Base-by-base conservation (phyloP, 345 rosid genomes). In the Ailanthus altissimus region DNA sequence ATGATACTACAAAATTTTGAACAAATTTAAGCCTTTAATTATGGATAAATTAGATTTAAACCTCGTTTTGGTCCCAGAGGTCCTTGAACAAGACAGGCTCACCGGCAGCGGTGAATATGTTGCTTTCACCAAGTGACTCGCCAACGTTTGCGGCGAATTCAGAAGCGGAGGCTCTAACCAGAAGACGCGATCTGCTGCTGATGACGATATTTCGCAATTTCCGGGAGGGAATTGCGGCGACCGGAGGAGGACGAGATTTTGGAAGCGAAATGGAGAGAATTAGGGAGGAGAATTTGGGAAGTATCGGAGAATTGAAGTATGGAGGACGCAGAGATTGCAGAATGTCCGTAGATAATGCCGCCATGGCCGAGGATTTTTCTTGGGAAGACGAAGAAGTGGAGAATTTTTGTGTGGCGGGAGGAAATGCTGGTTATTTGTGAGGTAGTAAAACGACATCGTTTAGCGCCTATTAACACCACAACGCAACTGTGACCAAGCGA, bases 1-100 rank as follows among this genome's bases (percentile, higher is more conserved):
- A 53, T 53, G 20, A 53, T 53, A 20, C 10, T 18, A 9, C 8
- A 20, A 47, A 53, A 5, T 53, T 53, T 5, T 53, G 6, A 10
- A 53, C 23, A 53, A 53, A 53, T 20, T 5, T 21, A 23, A 53
- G 8, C 18, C 18, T 1, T 20, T 0, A 20, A 53, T 53, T 53
- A 20, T 8, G 28, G 26, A n/a, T 57, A 57, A 57, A 7, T 56
- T 20, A 67, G 20, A 56, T 43, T 21, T 26, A 25, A 57, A 93
- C 98, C 88, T 89, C 91, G 6, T 82, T 90, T 75, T 91, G 99
- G 86, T 91, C 97, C 99, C 89, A 95, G 20, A 93, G 93, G 67
- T 90, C 93, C 81, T 84, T 92, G 77, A 95, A 82, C 74, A 82
- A 43, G 65, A 95, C 90, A 0, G 87, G 88, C 53, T 89, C 77